phyloP scores from a whole-genome alignment of 2,329 filamentous ascomycete genomes.

The Cryphonectria parasitica region DNA sequence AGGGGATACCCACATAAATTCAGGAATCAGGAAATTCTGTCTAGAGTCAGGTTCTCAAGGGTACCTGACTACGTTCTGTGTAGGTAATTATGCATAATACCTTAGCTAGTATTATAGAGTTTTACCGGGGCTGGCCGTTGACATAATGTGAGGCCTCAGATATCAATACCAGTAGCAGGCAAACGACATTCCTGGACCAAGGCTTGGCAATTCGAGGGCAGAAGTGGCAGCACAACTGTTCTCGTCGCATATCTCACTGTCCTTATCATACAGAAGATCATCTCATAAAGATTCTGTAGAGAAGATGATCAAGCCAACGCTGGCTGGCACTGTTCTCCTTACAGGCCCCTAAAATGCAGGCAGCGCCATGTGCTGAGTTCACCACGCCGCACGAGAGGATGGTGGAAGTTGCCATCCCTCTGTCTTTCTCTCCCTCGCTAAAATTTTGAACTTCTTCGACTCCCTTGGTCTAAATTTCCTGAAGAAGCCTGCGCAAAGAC shows the following conservation, averaged over 20 bases:
- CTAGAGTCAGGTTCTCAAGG: not conserved
- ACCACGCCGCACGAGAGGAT: not conserved
- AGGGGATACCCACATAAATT: not conserved
- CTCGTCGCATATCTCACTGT: not conserved
- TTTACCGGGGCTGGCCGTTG: not conserved
- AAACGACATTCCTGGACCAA: not conserved
- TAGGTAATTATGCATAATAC: not conserved
- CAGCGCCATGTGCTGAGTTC: not conserved
- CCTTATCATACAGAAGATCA: not conserved
- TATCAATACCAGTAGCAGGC: not conserved
- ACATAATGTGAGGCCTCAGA: not conserved
- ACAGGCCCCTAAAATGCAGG: not conserved
- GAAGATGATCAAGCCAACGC: not conserved
- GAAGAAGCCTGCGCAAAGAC: not conserved
- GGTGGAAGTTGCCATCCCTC: no score
- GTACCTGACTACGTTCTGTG: not conserved
- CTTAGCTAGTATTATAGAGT: not conserved
- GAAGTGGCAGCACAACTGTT: not conserved
- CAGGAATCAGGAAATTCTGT: not conserved
- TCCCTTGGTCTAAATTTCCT: not conserved
- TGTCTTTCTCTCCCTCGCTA: no score
- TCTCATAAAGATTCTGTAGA: not conserved
- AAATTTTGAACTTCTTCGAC: not conserved
- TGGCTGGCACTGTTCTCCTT: not conserved
- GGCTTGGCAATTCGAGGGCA: not conserved